Evolutionary conservation across 306 rosid genomes (phyloP), one percentile per base, ranked within the genome.

Genomic region (Quercus engelmannii): DNA sequence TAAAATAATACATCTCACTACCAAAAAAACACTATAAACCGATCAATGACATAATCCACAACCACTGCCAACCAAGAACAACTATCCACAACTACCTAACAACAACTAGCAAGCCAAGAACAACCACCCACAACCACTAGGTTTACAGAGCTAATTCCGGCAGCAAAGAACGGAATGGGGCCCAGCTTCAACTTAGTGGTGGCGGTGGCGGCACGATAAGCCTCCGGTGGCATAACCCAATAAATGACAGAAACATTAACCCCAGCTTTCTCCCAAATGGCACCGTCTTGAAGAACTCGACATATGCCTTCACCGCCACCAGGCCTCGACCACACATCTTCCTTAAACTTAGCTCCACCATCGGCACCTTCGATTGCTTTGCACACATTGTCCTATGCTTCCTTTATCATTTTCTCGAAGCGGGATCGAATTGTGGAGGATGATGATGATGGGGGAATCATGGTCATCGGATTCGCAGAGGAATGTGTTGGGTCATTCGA

Each of bases 311-410:
- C 97, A 2, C 96, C 96, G 3, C 99, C 96, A 0, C 99, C 97
- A 14, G 96, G 97, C 68, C 99, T 87, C 4, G 99, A 93, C 99
- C 99, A 95, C 2, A 95, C 99, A 33, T 93, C 98, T 84, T 95
- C 97, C 73, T 90, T 95, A 67, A 95, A 95, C 31, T 67, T 54
- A 5, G 79, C 99, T 4, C 91, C 93, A 13, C 97, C 99, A 43
- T 93, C 97, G 0, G 80, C 93, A 8, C 78, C 82, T 79, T 93
- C 92, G 63, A 95, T 86, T 8, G 97, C 99, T 58, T n/a, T 58
- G 61, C 99, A 95, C 1, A 93, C 96, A 4, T 56, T 86, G 68
- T 95, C 98, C 80, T 95, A 97, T 31, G 98, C 96, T n/a, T 90
- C 98, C 77, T 96, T 87, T 21, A 95, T 95, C 99, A 93, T 95